Percentiles rank a stretch among this genome's conserved stretches.
These are phyloP conservation scores for Diaporthe sp. DNA, from an alignment of 2,329 filamentous ascomycete genomes.

Conservation along the genomic window DNA sequence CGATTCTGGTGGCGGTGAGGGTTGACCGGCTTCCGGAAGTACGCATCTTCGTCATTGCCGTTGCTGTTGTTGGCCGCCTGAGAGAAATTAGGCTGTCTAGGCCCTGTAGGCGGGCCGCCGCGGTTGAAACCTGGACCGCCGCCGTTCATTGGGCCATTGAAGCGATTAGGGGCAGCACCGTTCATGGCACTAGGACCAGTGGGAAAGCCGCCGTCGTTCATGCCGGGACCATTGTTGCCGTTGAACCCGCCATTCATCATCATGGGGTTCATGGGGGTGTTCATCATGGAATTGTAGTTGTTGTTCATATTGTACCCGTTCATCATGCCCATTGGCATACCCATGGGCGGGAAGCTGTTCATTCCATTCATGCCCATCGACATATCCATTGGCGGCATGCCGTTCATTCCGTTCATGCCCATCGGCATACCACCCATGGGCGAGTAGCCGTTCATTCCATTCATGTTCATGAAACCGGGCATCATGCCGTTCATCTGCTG, in stretches of 20 bases:
- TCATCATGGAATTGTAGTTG: conserved; percentile 42
- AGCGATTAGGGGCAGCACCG: conserved; percentile 45
- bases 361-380: conserved; percentile 21
- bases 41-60: conserved; percentile 82
- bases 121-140: conserved; percentile 47
- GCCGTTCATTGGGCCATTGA: conserved; percentile 49
- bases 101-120: conserved; percentile 41
- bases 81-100: conserved; percentile 39
- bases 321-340: conserved; percentile 8
- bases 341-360: conserved; percentile 5
- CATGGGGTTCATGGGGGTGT: conserved; percentile 41
- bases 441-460: conserved; percentile 56
- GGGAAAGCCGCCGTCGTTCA: conserved; percentile 46
- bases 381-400: conserved; percentile 8
- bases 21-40: conserved; percentile 96
- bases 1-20: conserved; percentile 90
- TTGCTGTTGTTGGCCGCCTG: conserved; percentile 50
- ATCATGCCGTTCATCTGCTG: conserved; percentile 52
- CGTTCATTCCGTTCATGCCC: conserved; percentile 44
- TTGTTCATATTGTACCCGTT: conserved; percentile 12
- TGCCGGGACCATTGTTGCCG: conserved; percentile 48
- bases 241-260: conserved; percentile 54
- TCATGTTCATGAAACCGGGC: conserved; percentile 48
- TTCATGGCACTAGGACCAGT: conserved; percentile 49
- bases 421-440: conserved; percentile 50